phyloP scores from a whole-genome alignment of 2,329 filamentous ascomycete species.

The Aspergillus floridensis region DNA sequence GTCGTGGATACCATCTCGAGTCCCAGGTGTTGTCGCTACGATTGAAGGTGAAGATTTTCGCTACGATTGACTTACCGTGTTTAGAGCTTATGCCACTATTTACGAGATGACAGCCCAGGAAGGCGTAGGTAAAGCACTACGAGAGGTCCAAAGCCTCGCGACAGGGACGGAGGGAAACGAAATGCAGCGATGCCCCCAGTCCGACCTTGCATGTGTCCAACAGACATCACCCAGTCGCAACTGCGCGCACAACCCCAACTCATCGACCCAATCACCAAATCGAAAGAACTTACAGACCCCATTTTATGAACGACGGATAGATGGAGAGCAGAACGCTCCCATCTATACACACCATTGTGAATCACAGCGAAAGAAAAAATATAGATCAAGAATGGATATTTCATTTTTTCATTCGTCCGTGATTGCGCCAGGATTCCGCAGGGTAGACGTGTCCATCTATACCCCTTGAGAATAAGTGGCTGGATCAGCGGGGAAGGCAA shows the following conservation, averaged over 20 bases:
- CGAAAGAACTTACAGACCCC: not conserved
- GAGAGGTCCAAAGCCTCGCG: not conserved
- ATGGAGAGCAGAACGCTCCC: not conserved
- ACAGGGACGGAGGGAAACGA: not conserved
- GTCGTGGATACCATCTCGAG: no score
- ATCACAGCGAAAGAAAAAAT: not conserved
- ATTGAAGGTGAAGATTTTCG: no score
- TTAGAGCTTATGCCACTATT: no score
- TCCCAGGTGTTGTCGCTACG: no score
- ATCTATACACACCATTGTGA: not conserved
- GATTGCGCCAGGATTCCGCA: not conserved
- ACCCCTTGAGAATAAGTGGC: not conserved
- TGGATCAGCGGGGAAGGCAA: not conserved
- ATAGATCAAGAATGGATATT: not conserved
- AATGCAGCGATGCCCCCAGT: not conserved
- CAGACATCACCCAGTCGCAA: not conserved
- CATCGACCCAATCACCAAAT: not conserved
- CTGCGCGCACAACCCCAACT: not conserved
- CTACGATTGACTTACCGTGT: not conserved
- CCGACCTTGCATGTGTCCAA: not conserved
- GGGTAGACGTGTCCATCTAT: not conserved
- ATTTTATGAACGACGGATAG: not conserved
- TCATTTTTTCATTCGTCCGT: not conserved
- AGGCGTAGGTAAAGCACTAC: not conserved
- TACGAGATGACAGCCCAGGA: not conserved